phyloP scores from a whole-genome alignment of 2,329 filamentous ascomycete species.

The Cladosporium sp. region DNA sequence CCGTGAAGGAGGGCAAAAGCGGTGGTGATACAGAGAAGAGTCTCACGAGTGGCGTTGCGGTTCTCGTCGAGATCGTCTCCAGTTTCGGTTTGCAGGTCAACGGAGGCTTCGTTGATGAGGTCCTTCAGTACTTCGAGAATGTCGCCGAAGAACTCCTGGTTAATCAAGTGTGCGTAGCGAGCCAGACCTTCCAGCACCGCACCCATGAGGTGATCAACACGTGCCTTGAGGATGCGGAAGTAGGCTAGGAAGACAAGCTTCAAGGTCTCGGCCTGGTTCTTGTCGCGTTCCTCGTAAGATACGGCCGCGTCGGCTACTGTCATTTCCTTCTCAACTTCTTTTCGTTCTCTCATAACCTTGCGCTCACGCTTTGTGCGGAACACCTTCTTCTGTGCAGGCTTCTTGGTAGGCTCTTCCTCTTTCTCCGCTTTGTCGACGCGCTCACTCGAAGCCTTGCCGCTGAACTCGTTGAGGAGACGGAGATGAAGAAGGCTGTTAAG shows the following conservation, averaged over 20 bases:
- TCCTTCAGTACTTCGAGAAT: constrained; percentile 92
- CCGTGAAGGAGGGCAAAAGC: constrained; percentile 94
- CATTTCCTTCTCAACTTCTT: constrained; percentile 88
- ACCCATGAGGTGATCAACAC: constrained; percentile 83
- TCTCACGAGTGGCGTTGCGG: constrained; percentile 77
- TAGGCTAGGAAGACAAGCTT: constrained; percentile 95
- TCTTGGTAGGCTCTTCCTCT: constrained; percentile 42
- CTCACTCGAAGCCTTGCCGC: constrained; percentile 75
- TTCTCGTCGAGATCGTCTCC: constrained; percentile 39
- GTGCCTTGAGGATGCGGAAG: constrained; percentile 85
- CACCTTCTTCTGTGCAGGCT: constrained; percentile 71
- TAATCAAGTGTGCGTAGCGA: constrained; percentile 93
- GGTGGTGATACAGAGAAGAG: constrained; percentile 89
- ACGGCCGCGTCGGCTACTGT: constrained; percentile 85
- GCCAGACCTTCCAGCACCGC: constrained; percentile 91
- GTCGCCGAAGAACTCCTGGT: constrained; percentile 98
- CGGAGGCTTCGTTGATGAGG: constrained; percentile 68
- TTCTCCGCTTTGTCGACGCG: constrained; percentile 59
- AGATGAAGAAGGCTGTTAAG: constrained; percentile 89
- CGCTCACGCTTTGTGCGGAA: constrained; percentile 85
- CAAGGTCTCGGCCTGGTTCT: constrained; percentile 90
- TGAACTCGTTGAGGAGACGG: constrained; percentile 81
- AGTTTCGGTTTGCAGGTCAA: constrained; percentile 42
- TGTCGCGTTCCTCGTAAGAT: constrained; percentile 84
- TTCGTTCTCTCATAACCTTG: constrained; percentile 80